These are phyloP conservation scores for Talaromyces stipitatus DNA, from an alignment of 495 filamentous ascomycete genomes.

Conservation along the genomic window DNA sequence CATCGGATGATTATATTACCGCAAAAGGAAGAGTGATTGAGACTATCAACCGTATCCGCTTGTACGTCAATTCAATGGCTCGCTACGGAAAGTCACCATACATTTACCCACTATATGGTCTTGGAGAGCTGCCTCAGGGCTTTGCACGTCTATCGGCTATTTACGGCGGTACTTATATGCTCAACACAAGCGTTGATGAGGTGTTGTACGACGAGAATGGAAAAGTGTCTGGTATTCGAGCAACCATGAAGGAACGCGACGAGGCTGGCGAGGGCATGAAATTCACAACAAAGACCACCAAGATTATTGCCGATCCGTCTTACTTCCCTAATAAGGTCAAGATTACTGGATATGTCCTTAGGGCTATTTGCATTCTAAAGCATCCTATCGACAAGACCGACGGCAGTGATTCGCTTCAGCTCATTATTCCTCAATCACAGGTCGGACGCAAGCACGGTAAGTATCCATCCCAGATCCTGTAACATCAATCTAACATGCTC, in stretches of 20 bases:
- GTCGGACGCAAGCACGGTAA: constrained; percentile 89
- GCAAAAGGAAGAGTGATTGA: constrained; percentile 68
- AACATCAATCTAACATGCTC: constrained; percentile 15
- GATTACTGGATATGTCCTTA: constrained; percentile 80
- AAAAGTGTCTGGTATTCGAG: constrained; percentile 89
- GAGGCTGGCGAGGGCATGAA: constrained; percentile 78
- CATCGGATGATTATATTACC: constrained; percentile 78
- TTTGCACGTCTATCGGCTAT: constrained; percentile 97
- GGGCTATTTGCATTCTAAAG: constrained; percentile 95
- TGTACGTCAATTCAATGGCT: constrained; percentile 97
- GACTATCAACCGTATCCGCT: constrained; percentile 81
- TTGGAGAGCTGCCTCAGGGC: constrained; percentile 95
- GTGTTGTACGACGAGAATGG: constrained; percentile 67
- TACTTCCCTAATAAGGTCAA: constrained; percentile 90
- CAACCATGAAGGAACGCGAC: constrained; percentile 81
- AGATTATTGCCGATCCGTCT: constrained; percentile 91
- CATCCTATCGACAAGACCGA: constrained; percentile 87
- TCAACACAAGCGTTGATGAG: constrained; percentile 91
- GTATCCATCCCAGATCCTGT: constrained; percentile 16
- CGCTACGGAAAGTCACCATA: constrained; percentile 98
- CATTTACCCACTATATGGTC: constrained; percentile 96
- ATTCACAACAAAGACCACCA: constrained; percentile 91
- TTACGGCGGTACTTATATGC: constrained; percentile 98
- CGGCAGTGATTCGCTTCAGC: constrained; percentile 82
- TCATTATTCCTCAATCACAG: constrained; percentile 97